These are phyloP conservation scores for Metschnikowia drakensbergensis DNA, from an alignment of 805 yeast genomes.

Conservation along the genomic window DNA sequence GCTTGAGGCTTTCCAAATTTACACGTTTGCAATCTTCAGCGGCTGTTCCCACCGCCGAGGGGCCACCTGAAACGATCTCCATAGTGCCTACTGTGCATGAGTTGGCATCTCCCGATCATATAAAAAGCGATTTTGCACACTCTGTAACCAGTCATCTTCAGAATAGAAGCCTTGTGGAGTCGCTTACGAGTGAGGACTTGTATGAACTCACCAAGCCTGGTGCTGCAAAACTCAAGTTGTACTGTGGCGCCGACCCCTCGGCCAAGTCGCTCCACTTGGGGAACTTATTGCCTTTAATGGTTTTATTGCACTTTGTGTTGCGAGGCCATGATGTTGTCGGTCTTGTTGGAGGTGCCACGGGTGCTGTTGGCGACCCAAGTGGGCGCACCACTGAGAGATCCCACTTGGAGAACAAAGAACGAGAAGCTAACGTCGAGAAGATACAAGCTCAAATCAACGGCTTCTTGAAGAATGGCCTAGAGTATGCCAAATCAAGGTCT, in stretches of 20 bases:
- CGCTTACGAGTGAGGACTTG: slow-evolving; percentile 37
- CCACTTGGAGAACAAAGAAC: slow-evolving; percentile 47
- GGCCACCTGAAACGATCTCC: slow-evolving; percentile 32
- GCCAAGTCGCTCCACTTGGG: slow-evolving; percentile 89
- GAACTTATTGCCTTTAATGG: slow-evolving; percentile 81
- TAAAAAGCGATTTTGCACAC: slow-evolving; percentile 21
- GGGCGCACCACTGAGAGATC: slow-evolving; percentile 79
- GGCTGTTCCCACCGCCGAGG: slow-evolving; percentile 11
- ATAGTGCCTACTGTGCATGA: slow-evolving; percentile 36
- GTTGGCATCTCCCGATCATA: slow-evolving; percentile 21
- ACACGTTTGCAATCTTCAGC: slow-evolving; percentile 9
- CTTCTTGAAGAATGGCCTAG: slow-evolving; percentile 60
- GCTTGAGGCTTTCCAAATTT: neutral
- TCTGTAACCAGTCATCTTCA: slow-evolving; percentile 38
- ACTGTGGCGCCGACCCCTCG: slow-evolving; percentile 96
- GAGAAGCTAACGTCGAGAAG: slow-evolving; percentile 52
- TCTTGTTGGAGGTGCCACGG: slow-evolving; percentile 93
- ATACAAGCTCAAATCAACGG: slow-evolving; percentile 59
- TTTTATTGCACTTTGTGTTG: slow-evolving; percentile 74
- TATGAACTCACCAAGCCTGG: slow-evolving; percentile 28
- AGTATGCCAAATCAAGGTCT: slow-evolving; percentile 53
- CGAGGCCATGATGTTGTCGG: slow-evolving; percentile 85
- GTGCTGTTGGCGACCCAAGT: slow-evolving; percentile 94
- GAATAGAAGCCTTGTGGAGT: slow-evolving; percentile 35
- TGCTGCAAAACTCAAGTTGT: slow-evolving; percentile 49